Base-by-base conservation (phyloP, 192 early-diverging fungal species). In the Backusella macrospora region DNA sequence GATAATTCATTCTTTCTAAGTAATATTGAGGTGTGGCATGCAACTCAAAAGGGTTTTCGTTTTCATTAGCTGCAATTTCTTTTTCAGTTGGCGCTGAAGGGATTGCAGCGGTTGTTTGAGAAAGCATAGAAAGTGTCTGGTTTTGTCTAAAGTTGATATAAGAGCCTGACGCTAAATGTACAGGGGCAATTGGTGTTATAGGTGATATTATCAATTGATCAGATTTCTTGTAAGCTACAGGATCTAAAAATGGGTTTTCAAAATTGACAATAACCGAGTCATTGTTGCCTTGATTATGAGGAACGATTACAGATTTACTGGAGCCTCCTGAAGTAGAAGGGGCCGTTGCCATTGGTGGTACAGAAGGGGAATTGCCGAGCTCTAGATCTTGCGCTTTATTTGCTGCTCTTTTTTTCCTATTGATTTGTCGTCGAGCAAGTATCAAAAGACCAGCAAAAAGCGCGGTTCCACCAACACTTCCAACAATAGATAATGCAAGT, bases 1-100 rank as follows among this genome's bases (percentile, higher is more conserved):
- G 45, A 26, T 74, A 29, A 18, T 13, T 73, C 37, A 65, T 45
- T 18, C 65, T 62, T 13, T 59, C 38, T 38, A 52, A 14, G 23
- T 45, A 23, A 23, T 34, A 49, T 29, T 45, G 59, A 47, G 29
- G 39, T 13, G 62, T 26, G 23, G 62, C 42, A 42, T 34, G 6
- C 40, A 16, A 23, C 26, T 59, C 52, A 59, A 59, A 59, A 12
- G 52, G 40, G 38, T 62, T 39, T 38, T 38, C 49, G 12, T 43
- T 71, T 39, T 46, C 49, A 5, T 43, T 38, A 34, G 47, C 62
- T 12, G 40, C 64, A 6, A 74, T n/a, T 52, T 74, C 73, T 38
- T 74, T 74, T 8, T 40, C 62, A 12, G 73, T 46, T 12, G 73
- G 73, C 43, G 73, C 73, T 9, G 73, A 74, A 26, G 73, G 73